phyloP scores from a whole-genome alignment of 805 yeast species.

The Spathaspora gorwiae region DNA sequence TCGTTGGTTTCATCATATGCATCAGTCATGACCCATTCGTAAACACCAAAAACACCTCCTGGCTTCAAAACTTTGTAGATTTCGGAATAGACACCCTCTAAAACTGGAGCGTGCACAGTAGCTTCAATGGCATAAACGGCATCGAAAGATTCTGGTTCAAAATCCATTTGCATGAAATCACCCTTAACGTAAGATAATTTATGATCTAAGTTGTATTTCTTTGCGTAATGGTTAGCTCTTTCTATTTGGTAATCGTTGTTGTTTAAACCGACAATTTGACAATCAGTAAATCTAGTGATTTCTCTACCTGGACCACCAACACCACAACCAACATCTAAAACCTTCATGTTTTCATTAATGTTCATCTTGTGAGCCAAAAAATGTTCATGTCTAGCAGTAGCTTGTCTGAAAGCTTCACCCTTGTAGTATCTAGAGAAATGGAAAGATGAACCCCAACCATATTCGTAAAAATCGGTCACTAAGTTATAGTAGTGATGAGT shows the following conservation, averaged over 20 bases:
- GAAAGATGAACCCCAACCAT: slow-evolving; percentile 99
- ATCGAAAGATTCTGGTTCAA: slow-evolving; percentile 83
- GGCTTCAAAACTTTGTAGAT: slow-evolving; percentile 95
- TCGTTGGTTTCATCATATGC: slow-evolving; percentile 79
- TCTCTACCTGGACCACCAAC: slow-evolving; percentile 99
- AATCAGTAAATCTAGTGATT: slow-evolving; percentile 85
- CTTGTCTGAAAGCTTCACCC: slow-evolving; percentile 92
- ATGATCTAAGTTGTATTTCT: slow-evolving; percentile 57
- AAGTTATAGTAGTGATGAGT: slow-evolving; percentile 95
- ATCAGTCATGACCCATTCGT: slow-evolving; percentile 99
- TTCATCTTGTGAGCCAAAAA: slow-evolving; percentile 85
- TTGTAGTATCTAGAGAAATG: slow-evolving; percentile 91
- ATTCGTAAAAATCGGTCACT: slow-evolving; percentile 96
- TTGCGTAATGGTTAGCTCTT: slow-evolving; percentile 81
- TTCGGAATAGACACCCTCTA: slow-evolving; percentile 93
- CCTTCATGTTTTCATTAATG: slow-evolving; percentile 73
- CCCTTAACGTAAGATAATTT: slow-evolving; percentile 89
- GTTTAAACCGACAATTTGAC: slow-evolving; percentile 83
- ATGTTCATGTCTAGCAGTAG: slow-evolving; percentile 96
- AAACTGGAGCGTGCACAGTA: slow-evolving; percentile 93
- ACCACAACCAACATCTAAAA: slow-evolving; percentile 98
- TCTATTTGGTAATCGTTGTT: slow-evolving; percentile 96
- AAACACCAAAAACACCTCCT: slow-evolving; percentile 96
- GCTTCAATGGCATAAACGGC: slow-evolving; percentile 99
- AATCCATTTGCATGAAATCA: slow-evolving; percentile 99